Base-by-base conservation (phyloP, 768 basidiomycete species). In the Suillus discolor region DNA sequence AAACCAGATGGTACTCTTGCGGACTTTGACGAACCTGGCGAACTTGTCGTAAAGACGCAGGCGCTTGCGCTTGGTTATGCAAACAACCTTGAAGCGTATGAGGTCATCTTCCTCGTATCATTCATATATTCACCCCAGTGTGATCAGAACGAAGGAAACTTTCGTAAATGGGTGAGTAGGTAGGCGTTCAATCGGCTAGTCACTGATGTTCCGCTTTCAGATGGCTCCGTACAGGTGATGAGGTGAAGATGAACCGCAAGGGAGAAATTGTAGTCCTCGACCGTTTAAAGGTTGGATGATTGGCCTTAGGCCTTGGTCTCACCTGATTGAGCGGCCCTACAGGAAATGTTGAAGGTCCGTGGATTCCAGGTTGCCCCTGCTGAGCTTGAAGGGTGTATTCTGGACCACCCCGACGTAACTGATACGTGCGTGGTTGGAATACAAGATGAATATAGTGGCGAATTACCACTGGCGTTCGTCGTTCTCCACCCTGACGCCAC, bases 281-380 rank as follows among this genome's bases (percentile, higher is more conserved):
- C 73, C 85, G 91, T 31, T 73, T 91, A 63, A 93, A 92, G 83
- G 89, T 88, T 69, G n/a, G 67, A 39, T 60, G 41, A 8, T 28
- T 42, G n/a, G 1, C 34, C 39, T 45, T 60, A 12, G 25, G 39
- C 38, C 4, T 3, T 41, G 20, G 25, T 36, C 13, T 25, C 53
- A 20, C 1, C 23, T 36, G 23, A 53, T 15, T 41, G 7, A 36
- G 18, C 7, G 20, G 42, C 70, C 11, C 67, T 3, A n/a, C 63
- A 89, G 89, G 90, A 92, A 80, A 86, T 90, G 63, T 81, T 91
- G 76, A 91, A 93, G 77, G 86, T 89, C 45, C 80, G 83, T 71
- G 82, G 80, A 18, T 81, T 76, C 72, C 74, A 87, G 72, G 88
- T 90, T 5, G 87, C 87, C 4, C 88, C 89, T 1, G 88, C 89